Conservation (phyloP, 2,329 filamentous ascomycete species). For the Colletotrichum liriopes region DNA sequence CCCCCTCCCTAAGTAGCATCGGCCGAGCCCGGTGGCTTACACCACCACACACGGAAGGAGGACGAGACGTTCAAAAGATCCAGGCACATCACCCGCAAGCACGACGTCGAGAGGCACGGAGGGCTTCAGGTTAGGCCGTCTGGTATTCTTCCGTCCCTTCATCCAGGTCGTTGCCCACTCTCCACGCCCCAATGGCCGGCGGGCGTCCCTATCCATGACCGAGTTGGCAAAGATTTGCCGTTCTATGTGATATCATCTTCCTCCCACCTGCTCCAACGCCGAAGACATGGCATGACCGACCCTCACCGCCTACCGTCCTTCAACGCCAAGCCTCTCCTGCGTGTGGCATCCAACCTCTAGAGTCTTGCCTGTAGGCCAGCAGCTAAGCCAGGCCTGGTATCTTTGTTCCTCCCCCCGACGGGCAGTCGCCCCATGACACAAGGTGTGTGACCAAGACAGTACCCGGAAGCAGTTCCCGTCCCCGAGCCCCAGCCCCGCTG, state of each 20-base stretch:
- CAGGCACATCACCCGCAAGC: not conserved
- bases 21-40: conserved; percentile 18
- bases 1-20: conserved; percentile 15
- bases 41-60: not conserved
- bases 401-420: conserved; percentile 16
- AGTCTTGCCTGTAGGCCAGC: conserved; percentile 10
- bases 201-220: not conserved
- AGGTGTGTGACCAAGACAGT: conserved; percentile 10
- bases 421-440: conserved; percentile 16
- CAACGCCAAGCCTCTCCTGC: conserved; percentile 22
- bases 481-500: conserved; percentile 38
- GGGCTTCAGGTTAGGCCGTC: conserved; percentile 10
- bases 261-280: not conserved
- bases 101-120: not conserved
- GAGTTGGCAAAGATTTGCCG: not conserved
- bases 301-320: not conserved
- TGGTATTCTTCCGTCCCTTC: conserved; percentile 32
- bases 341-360: conserved; percentile 16
- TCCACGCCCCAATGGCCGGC: not conserved
- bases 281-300: not conserved
- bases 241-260: not conserved
- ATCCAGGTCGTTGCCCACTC: not conserved
- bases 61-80: not conserved
- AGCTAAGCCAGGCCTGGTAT: conserved; percentile 26
- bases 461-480: conserved; percentile 24